A percentile compares a stretch with the other conserved stretches of the same genome.
phyloP scores from a whole-genome alignment of 371 early-diverging fungal genomes.

The Mortierella sp. region DNA sequence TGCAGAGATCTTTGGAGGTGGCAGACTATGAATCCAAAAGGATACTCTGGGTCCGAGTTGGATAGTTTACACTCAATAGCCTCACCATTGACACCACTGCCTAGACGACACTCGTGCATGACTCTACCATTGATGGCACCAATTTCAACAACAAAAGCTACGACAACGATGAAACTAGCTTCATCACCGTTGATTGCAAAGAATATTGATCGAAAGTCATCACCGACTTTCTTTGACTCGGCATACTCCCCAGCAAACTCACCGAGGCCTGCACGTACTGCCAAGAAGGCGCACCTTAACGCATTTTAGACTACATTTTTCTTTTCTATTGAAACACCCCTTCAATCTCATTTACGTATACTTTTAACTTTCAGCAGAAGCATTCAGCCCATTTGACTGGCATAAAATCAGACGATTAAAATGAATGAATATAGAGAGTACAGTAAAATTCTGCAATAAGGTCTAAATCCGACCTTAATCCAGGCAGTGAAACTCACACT shows the following conservation, averaged over 20 bases:
- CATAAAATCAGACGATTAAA: too few species aligned
- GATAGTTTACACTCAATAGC: background rate
- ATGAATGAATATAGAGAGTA: too few species aligned
- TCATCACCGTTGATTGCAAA: background rate
- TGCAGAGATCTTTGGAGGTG: constrained; percentile 93
- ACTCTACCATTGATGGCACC: background rate
- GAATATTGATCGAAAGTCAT: constrained; percentile 14
- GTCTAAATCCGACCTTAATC: too few species aligned
- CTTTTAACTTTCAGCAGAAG: too few species aligned
- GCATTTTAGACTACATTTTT: constrained; percentile 15
- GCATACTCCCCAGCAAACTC: constrained; percentile 19
- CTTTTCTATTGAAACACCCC: too few species aligned
- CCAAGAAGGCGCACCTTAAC: constrained; percentile 12
- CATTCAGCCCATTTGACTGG: too few species aligned
- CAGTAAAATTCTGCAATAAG: too few species aligned
- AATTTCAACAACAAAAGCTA: background rate
- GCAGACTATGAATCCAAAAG: constrained; percentile 79
- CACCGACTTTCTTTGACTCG: background rate
- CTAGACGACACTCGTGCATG: background rate
- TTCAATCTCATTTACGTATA: too few species aligned
- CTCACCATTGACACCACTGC: background rate
- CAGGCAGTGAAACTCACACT: too few species aligned
- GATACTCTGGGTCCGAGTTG: constrained; percentile 54
- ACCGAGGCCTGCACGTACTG: constrained; percentile 14
- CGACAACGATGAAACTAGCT: background rate